These are phyloP conservation scores for Ascochyta lentis DNA, from an alignment of 2,329 filamentous ascomycete species.

Conservation along the genomic window DNA sequence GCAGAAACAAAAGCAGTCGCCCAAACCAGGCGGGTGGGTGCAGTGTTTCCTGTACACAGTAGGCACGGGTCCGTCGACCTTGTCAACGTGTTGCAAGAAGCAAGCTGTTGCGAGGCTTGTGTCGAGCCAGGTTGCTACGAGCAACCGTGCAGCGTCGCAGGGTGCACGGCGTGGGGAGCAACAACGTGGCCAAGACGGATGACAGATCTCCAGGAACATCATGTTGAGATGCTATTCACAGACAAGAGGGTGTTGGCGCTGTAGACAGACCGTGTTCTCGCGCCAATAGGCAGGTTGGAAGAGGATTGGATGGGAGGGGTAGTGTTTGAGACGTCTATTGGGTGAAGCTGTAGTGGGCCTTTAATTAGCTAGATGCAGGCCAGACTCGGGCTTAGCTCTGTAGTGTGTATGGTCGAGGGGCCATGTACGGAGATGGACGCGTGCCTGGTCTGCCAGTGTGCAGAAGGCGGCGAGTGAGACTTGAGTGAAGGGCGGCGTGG, in stretches of 20 bases:
- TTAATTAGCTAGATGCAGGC: constrained; percentile 17
- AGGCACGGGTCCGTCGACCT: background rate
- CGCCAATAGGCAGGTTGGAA: background rate
- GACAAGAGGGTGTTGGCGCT: constrained; percentile 1
- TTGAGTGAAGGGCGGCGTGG: background rate
- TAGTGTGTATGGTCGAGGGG: background rate
- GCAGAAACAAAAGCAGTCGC: background rate
- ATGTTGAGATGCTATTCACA: background rate
- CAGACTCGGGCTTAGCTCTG: constrained; percentile 1
- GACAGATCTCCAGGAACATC: constrained; percentile 6
- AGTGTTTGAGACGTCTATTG: constrained; percentile 7
- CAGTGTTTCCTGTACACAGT: background rate
- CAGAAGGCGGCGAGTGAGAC: too few species aligned
- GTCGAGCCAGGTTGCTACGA: constrained; percentile 3
- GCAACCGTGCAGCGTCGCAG: constrained; percentile 10
- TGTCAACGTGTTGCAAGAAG: constrained; percentile 9
- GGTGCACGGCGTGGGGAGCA: background rate
- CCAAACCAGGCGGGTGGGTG: background rate
- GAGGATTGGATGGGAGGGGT: constrained; percentile 9
- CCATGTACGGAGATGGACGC: background rate
- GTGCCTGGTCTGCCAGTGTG: background rate
- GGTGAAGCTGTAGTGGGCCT: constrained; percentile 14
- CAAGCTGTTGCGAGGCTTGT: constrained; percentile 5
- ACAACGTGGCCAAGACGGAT: constrained; percentile 21
- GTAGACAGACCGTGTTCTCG: background rate